phyloP scores from a whole-genome alignment of 495 filamentous ascomycete species.

The Glonium stellatum region DNA sequence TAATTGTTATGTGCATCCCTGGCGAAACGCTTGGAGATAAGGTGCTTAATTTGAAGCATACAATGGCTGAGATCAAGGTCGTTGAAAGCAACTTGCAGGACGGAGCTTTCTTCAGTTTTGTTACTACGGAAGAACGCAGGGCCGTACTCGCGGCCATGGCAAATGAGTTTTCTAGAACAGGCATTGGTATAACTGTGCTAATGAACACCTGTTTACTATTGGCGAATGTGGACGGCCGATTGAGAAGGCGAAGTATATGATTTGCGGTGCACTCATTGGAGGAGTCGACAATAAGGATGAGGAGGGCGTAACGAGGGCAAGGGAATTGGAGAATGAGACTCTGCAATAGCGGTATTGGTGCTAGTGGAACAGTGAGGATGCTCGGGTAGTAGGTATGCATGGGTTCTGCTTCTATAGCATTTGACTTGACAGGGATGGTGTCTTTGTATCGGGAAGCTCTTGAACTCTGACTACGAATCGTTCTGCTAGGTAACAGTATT shows the following conservation, averaged over 20 bases:
- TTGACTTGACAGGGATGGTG: too few relatives aligned
- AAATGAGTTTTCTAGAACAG: slow-evolving; percentile 28
- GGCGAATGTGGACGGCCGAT: slow-evolving; percentile 69
- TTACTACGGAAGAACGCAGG: slow-evolving; percentile 43
- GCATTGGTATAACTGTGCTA: slow-evolving; percentile 63
- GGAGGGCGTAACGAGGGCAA: slow-evolving; percentile 46
- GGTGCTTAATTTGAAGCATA: slow-evolving; percentile 14
- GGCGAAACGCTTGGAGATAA: slow-evolving; percentile 6
- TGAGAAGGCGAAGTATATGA: slow-evolving; percentile 54
- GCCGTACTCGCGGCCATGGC: slow-evolving; percentile 35
- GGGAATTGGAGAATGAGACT: slow-evolving; percentile 45
- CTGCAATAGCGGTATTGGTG: neutral
- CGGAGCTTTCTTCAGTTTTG: slow-evolving; percentile 39
- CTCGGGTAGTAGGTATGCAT: too few relatives aligned
- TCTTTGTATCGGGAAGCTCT: too few relatives aligned
- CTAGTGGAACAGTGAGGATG: too few relatives aligned
- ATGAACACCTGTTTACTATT: slow-evolving; percentile 65
- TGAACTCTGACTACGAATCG: too few relatives aligned
- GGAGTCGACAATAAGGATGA: slow-evolving; percentile 48
- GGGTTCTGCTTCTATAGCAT: too few relatives aligned
- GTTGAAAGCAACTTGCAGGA: slow-evolving; percentile 34
- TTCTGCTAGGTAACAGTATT: too few relatives aligned
- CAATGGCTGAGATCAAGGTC: slow-evolving; percentile 33
- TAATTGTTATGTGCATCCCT: too few relatives aligned
- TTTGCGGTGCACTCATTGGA: slow-evolving; percentile 56